Base-by-base conservation (phyloP, 108 stramenopile species). In the Cyclotella sp. region DNA sequence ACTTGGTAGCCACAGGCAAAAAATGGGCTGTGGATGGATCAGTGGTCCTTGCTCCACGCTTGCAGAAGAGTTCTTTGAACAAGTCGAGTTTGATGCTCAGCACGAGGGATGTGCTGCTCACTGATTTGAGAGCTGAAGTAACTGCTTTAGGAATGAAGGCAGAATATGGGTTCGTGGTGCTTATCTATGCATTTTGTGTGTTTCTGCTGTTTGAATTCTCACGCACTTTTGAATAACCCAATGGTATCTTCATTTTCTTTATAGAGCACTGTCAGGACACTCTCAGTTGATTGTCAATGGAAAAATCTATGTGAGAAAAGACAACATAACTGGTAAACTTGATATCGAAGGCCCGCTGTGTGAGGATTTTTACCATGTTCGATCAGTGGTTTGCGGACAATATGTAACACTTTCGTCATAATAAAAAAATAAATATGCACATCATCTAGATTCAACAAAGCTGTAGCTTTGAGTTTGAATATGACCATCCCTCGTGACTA, bases 131-230 rank as follows among this genome's bases (percentile, higher is more conserved):
- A 40, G 81, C 92, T 2, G 92, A 96, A 73, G 63, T 96, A 12
- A 93, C 91, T 65, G 91, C 91, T 15, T 78, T 86, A 67, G 89
- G 93, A 21, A 93, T 94, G 93, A 96, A 94, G 72, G 95, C 93
- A 0, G 93, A 94, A 63, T 94, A 94, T 70, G 77, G 70, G 65
- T 81, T 42, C 19, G 77, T 57, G 13, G 9, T 0, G 15, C 30
- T 21, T 40, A 40, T 40, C 24, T 63, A n/a, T 40, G 22, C 19
- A 26, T 42, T 63, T 63, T 27, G 5, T 59, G 14, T 58, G 15
- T 54, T 62, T 24, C 28, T 41, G 43, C 11, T 21, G 11, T 66
- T 62, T 41, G 44, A 41, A 1, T 18, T 1, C 26, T 34, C 45
- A 14, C 18, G 7, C 39, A 11, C n/a, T 22, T 46, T 59, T 22